These are phyloP conservation scores for Tricharina praecox DNA, from an alignment of 495 filamentous ascomycete genomes.

Conservation along the genomic window DNA sequence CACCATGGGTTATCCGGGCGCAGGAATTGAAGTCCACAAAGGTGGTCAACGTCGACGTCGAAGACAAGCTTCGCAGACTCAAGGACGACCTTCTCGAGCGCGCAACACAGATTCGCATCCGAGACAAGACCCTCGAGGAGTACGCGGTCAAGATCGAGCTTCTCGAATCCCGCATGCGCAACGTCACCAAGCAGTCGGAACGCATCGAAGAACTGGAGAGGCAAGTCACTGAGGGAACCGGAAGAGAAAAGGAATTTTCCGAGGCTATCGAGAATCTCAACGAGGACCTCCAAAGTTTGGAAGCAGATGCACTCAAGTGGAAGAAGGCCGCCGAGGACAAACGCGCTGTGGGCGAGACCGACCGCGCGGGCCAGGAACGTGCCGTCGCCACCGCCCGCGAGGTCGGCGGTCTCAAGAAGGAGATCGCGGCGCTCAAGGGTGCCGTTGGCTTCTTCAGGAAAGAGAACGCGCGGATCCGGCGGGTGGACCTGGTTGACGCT, in stretches of 20 bases:
- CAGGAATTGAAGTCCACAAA: slow-evolving; percentile 62
- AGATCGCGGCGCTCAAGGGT: slow-evolving; percentile 53
- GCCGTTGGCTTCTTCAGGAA: slow-evolving; percentile 64
- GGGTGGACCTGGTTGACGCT: slow-evolving; percentile 42
- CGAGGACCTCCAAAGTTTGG: slow-evolving; percentile 40
- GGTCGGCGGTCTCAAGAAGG: slow-evolving; percentile 52
- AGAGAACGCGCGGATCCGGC: slow-evolving; percentile 50
- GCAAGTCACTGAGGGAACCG: slow-evolving; percentile 39
- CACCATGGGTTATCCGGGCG: slow-evolving; percentile 73
- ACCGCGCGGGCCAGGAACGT: slow-evolving; percentile 36
- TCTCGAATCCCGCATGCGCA: slow-evolving; percentile 63
- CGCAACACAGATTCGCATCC: slow-evolving; percentile 43
- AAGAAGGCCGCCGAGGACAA: slow-evolving; percentile 53
- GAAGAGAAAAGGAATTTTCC: slow-evolving; percentile 33
- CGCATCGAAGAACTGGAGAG: slow-evolving; percentile 48
- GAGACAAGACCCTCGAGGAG: slow-evolving; percentile 52
- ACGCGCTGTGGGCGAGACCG: slow-evolving; percentile 37
- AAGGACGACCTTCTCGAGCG: slow-evolving; percentile 56
- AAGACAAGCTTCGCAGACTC: slow-evolving; percentile 57
- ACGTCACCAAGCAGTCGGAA: slow-evolving; percentile 52
- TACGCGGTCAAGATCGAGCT: slow-evolving; percentile 80
- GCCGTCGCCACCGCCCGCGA: slow-evolving; percentile 55
- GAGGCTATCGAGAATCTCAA: slow-evolving; percentile 40
- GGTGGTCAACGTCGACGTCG: slow-evolving; percentile 57
- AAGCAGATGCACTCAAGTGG: slow-evolving; percentile 51